Evolutionary conservation across 73 alveolate genomes (phyloP).

Genomic region (Strombidium stylifer): DNA sequence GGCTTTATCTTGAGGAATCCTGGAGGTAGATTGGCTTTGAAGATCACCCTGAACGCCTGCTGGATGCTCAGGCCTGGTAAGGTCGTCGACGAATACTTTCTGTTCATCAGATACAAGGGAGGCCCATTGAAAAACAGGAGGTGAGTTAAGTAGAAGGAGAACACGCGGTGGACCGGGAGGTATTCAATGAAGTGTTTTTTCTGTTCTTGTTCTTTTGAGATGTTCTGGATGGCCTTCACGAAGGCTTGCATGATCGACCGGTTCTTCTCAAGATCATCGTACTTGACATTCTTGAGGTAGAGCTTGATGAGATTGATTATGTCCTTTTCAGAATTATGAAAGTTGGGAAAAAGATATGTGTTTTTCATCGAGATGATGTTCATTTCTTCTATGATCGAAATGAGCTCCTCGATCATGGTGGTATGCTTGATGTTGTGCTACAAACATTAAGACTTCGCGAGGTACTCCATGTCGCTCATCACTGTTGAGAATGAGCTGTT

Average conservation of each 20-base stretch:
- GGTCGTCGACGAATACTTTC: too few species aligned
- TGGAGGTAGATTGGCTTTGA: too few species aligned
- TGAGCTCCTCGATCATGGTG: slow-evolving; percentile 18
- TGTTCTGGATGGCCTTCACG: not conserved
- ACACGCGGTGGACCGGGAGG: slow-evolving; percentile 42
- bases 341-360: not conserved
- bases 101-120: too few species aligned
- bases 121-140: too few species aligned
- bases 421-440: slow-evolving; percentile 7
- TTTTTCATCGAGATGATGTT: not conserved
- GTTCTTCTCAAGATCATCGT: slow-evolving; percentile 1
- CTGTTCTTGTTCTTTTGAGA: not conserved
- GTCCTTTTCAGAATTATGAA: not conserved
- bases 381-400: not conserved
- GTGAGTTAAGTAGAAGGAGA: slow-evolving; percentile 29
- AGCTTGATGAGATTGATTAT: not conserved
- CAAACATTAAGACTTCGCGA: slow-evolving; percentile 12
- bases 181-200: slow-evolving; percentile 28
- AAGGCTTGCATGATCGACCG: slow-evolving; percentile 14
- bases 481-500: not conserved
- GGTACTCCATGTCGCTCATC: slow-evolving; percentile 14
- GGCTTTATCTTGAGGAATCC: not conserved
- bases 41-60: too few species aligned
- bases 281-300: slow-evolving; percentile 9
- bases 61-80: too few species aligned